Conservation (phyloP, 768 basidiomycete species). For the Pisolithus sp. region DNA sequence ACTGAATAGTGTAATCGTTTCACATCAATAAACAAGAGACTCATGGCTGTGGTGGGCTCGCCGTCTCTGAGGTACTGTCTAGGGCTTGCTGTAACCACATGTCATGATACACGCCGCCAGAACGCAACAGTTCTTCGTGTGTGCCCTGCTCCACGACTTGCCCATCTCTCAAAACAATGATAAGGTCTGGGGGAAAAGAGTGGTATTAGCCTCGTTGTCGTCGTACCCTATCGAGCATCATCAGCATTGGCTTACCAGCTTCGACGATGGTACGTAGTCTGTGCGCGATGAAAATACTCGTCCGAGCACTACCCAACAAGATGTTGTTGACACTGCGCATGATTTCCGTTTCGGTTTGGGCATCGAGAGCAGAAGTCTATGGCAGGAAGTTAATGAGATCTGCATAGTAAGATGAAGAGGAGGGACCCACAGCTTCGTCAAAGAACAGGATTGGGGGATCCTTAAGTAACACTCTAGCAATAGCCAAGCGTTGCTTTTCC, state of each 20-base stretch:
- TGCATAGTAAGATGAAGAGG: background rate
- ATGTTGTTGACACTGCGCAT: slow-evolving; percentile 89
- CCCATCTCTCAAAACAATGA: slow-evolving; percentile 92
- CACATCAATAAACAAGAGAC: background rate
- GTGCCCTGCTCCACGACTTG: slow-evolving; percentile 89
- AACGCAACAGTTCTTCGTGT: slow-evolving; percentile 75
- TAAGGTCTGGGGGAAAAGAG: slow-evolving; percentile 52
- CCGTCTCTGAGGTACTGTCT: slow-evolving; percentile 18
- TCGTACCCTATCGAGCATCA: background rate
- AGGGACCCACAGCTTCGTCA: slow-evolving; percentile 81
- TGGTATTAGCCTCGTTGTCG: background rate
- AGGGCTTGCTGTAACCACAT: slow-evolving; percentile 79
- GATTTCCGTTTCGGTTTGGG: slow-evolving; percentile 88
- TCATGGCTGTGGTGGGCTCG: slow-evolving; percentile 2
- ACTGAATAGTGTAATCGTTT: background rate
- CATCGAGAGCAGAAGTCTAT: slow-evolving; percentile 93
- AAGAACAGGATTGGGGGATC: slow-evolving; percentile 96
- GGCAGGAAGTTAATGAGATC: background rate
- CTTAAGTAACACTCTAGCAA: slow-evolving; percentile 88
- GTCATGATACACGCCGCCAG: slow-evolving; percentile 63
- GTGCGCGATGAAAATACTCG: slow-evolving; percentile 97
- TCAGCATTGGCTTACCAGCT: slow-evolving; percentile 48
- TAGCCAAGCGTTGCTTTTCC: slow-evolving; percentile 95
- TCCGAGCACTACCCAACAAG: slow-evolving; percentile 70
- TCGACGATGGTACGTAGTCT: slow-evolving; percentile 84